phyloP scores from a whole-genome alignment of 176 grass and related monocot genomes.

The Elymus sibiricus region DNA sequence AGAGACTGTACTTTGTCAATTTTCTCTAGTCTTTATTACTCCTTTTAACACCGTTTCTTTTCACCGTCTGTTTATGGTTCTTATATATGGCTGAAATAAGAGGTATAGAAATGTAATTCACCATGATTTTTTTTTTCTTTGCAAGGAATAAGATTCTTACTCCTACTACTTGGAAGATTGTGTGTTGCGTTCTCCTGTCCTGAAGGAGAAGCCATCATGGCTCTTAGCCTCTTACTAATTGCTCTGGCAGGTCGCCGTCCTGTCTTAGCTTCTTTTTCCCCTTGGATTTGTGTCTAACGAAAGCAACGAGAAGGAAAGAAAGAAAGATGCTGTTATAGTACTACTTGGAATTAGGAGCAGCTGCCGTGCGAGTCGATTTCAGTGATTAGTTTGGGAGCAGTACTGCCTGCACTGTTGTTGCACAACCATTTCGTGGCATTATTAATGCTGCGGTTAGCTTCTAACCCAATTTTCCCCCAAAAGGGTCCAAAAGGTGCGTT shows the following conservation, averaged over 20 bases:
- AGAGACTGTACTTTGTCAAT: constrained; percentile 43
- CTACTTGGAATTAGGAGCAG: neutral
- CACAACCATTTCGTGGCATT: constrained; percentile 2
- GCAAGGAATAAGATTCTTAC: constrained; percentile 23
- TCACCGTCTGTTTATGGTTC: neutral
- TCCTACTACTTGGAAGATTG: neutral
- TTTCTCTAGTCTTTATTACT: constrained; percentile 29
- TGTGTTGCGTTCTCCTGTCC: neutral
- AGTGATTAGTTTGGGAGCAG: neutral
- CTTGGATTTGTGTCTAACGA: constrained; percentile 33
- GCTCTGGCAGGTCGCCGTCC: constrained; percentile 23
- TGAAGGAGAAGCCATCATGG: constrained; percentile 17
- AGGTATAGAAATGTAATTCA: constrained; percentile 30
- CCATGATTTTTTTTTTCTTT: too few relatives aligned
- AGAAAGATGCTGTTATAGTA: neutral
- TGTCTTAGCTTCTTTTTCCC: constrained; percentile 19
- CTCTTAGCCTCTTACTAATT: constrained; percentile 30
- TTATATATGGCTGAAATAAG: constrained; percentile 33
- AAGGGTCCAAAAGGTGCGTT: neutral
- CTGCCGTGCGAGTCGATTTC: constrained; percentile 15
- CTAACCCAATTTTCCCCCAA: neutral
- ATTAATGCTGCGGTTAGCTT: constrained; percentile 24
- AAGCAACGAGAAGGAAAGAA: constrained; percentile 23
- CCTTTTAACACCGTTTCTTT: constrained; percentile 13
- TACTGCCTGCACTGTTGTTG: neutral